phyloP scores from a whole-genome alignment of 179 eudicot species.

The Beta corolliflora region DNA sequence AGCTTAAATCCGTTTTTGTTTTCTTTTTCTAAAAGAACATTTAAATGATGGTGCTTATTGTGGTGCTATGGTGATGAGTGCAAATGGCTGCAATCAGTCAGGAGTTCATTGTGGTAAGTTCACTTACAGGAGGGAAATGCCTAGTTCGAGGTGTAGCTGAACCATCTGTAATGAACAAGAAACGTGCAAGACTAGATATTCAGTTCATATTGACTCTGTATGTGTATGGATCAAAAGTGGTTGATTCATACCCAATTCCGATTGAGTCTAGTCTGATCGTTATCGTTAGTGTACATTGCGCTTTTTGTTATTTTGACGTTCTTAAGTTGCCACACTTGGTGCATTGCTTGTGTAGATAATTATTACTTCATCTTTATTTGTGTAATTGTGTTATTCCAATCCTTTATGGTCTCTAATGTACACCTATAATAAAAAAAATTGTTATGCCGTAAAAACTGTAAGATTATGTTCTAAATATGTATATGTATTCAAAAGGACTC shows the following conservation, averaged over 20 bases:
- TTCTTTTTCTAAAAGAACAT: too few relatives aligned
- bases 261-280: background rate
- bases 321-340: too few relatives aligned
- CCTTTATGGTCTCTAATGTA: too few relatives aligned
- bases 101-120: background rate
- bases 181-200: background rate
- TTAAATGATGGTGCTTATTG: background rate
- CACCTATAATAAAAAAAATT: too few relatives aligned
- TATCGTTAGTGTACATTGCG: background rate
- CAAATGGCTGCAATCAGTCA: background rate
- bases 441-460: too few relatives aligned
- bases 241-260: background rate
- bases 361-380: too few relatives aligned
- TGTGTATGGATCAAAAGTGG: background rate
- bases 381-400: too few relatives aligned
- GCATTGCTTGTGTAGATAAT: too few relatives aligned
- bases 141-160: background rate
- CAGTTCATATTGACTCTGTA: background rate
- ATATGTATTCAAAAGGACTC: too few relatives aligned
- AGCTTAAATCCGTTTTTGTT: background rate
- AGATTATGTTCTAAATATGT: too few relatives aligned
- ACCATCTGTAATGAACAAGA: background rate
- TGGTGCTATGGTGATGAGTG: background rate
- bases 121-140: background rate
- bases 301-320: background rate